Percentiles rank a stretch among this genome's conserved stretches.
These are phyloP conservation scores for Gymnopus androsaceus DNA, from an alignment of 1,284 basidiomycete genomes.

Conservation along the genomic window DNA sequence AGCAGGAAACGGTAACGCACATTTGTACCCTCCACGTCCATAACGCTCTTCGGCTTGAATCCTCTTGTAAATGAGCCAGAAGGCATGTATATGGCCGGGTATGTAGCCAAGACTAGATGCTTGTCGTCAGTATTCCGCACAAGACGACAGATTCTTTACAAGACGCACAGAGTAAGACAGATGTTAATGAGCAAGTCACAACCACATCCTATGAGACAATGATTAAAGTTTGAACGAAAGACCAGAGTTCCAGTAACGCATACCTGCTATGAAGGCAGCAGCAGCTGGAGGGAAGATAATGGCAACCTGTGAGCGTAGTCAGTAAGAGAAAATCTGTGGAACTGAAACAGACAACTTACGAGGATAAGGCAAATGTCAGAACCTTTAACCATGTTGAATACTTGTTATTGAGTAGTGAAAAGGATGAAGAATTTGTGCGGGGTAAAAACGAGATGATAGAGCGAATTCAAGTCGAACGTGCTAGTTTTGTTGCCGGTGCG, in stretches of 20 bases:
- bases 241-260: too few species aligned
- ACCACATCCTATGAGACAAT: conserved; percentile 69
- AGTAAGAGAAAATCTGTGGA: background rate
- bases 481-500: too few species aligned
- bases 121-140: background rate
- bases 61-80: conserved; percentile 75
- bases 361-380: conserved; percentile 39
- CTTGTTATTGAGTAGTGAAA: too few species aligned
- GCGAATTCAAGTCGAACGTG: too few species aligned
- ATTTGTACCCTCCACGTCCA: conserved; percentile 66
- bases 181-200: conserved; percentile 76
- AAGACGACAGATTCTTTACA: conserved; percentile 40
- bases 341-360: conserved; percentile 25
- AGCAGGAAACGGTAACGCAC: conserved; percentile 38
- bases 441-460: too few species aligned
- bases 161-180: conserved; percentile 27
- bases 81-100: conserved; percentile 71
- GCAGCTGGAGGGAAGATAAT: conserved; percentile 65
- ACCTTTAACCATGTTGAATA: conserved; percentile 30
- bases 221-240: too few species aligned
- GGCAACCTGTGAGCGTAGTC: conserved; percentile 47
- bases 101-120: conserved; percentile 67
- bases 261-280: conserved; percentile 66
- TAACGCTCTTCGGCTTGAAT: conserved; percentile 80
- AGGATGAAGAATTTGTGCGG: too few species aligned